Conservation (phyloP, 2,329 filamentous ascomycete genomes). For the Paracoccidioides brasiliensis region DNA sequence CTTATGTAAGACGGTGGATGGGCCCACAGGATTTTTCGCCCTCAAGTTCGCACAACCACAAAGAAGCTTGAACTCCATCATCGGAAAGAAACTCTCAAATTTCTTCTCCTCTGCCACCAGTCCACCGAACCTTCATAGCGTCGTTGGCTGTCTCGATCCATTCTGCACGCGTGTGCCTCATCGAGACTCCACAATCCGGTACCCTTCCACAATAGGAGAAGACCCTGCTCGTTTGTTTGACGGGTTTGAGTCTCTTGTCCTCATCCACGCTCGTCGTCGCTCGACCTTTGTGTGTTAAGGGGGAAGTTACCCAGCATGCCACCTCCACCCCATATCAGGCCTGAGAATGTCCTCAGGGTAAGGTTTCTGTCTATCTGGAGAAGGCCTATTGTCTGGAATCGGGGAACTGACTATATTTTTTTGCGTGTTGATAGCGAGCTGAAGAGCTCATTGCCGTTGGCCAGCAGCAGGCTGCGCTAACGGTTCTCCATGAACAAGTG, state of each 20-base stretch:
- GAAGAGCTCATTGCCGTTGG: slow-evolving; percentile 97
- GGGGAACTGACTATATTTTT: slow-evolving; percentile 11
- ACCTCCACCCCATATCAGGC: slow-evolving; percentile 92
- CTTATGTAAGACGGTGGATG: slow-evolving; percentile 1
- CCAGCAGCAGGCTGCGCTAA: slow-evolving; percentile 82
- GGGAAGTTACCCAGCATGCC: slow-evolving; percentile 51
- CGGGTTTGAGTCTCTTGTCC: neutral
- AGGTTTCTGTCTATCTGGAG: slow-evolving; percentile 13
- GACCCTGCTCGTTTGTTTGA: neutral
- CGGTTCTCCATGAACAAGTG: slow-evolving; percentile 96
- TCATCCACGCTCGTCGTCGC: neutral
- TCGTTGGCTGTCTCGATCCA: slow-evolving; percentile 1
- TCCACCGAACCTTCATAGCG: neutral
- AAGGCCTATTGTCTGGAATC: slow-evolving; percentile 8
- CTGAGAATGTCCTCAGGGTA: slow-evolving; percentile 93
- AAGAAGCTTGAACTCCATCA: slow-evolving; percentile 3
- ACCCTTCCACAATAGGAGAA: neutral
- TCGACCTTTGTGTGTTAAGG: slow-evolving; percentile 6
- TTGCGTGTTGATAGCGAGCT: slow-evolving; percentile 48
- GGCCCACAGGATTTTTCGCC: slow-evolving; percentile 13
- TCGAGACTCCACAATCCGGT: neutral
- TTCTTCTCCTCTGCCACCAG: neutral
- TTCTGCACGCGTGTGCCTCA: slow-evolving; percentile 1
- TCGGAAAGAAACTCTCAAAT: neutral
- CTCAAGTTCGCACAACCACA: slow-evolving; percentile 9